These are phyloP conservation scores for Lachancea lanzarotensis DNA, from an alignment of 805 yeast species.

Conservation along the genomic window DNA sequence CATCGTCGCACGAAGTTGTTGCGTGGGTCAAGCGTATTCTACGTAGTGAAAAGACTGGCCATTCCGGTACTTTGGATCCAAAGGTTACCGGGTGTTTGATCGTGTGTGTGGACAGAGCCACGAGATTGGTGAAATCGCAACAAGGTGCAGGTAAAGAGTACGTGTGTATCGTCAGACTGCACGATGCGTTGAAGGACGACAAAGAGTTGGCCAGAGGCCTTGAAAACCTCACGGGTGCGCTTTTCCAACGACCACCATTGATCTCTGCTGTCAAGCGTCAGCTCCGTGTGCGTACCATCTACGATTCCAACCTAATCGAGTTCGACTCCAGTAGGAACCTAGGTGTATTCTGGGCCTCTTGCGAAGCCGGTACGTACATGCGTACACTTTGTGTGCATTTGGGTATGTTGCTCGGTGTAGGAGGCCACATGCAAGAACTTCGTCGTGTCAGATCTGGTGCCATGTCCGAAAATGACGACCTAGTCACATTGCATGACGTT, in stretches of 20 bases:
- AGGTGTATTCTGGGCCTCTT: conserved; percentile 98
- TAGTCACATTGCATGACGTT: conserved; percentile 95
- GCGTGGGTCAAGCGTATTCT: conserved; percentile 98
- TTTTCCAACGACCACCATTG: conserved; percentile 98
- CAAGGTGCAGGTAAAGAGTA: conserved; percentile 99
- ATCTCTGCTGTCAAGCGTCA: conserved; percentile 99
- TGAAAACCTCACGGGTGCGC: conserved; percentile 95
- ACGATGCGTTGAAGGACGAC: conserved; percentile 85
- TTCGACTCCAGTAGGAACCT: conserved; percentile 94
- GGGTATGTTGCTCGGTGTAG: conserved; percentile 97
- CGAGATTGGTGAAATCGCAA: conserved; percentile 95
- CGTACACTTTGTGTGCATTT: conserved; percentile 97
- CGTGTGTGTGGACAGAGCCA: conserved; percentile 97
- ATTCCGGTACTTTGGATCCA: conserved; percentile 98
- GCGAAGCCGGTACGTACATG: conserved; percentile 99
- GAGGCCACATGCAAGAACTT: conserved; percentile 99
- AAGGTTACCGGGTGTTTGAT: conserved; percentile 98
- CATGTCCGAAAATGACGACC: conserved; percentile 76
- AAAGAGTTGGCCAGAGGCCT: conserved; percentile 80
- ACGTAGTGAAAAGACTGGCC: conserved; percentile 96
- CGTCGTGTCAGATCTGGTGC: conserved; percentile 99
- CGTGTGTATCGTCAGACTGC: conserved; percentile 94
- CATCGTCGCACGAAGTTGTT: conserved; percentile 98
- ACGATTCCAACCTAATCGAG: conserved; percentile 91
- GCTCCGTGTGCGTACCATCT: conserved; percentile 94